phyloP scores from a whole-genome alignment of 208 protist species.

The Plasmodiophora brassicae region DNA sequence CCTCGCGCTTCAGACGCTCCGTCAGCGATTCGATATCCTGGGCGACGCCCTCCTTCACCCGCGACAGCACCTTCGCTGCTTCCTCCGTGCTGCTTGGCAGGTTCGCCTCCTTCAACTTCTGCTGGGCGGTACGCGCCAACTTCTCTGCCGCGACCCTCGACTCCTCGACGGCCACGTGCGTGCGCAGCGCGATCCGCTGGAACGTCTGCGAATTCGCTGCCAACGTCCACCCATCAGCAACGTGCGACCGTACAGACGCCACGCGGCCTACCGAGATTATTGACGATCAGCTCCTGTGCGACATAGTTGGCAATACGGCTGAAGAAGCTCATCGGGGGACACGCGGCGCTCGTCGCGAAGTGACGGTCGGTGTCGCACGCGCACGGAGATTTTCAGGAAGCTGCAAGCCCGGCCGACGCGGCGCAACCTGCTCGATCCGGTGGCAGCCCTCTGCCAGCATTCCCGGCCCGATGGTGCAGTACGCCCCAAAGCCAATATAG shows the following conservation, averaged over 20 bases:
- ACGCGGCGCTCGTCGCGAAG: too few species aligned
- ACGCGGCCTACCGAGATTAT: background rate
- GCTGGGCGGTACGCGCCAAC: background rate
- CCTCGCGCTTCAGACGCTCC: background rate
- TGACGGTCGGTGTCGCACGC: too few species aligned
- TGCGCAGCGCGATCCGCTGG: background rate
- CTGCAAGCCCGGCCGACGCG: too few species aligned
- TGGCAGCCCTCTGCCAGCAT: too few species aligned
- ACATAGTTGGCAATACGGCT: background rate
- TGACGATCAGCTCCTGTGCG: constrained; percentile 17
- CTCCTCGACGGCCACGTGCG: background rate
- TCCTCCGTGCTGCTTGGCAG: background rate
- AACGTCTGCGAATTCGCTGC: background rate
- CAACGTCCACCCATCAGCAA: background rate
- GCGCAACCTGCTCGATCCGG: too few species aligned
- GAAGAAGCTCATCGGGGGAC: background rate
- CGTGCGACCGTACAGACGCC: background rate
- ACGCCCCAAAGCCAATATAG: too few species aligned
- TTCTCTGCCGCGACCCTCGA: background rate
- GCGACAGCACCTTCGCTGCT: background rate
- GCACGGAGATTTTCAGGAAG: too few species aligned
- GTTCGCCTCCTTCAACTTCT: background rate
- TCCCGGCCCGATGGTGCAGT: too few species aligned
- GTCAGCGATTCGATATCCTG: background rate
- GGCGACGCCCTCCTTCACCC: background rate